Evolutionary conservation across 805 yeast genomes (phyloP), one percentile per base, ranked within the genome.

Genomic region (Vanderwaltozyma yarrowii): DNA sequence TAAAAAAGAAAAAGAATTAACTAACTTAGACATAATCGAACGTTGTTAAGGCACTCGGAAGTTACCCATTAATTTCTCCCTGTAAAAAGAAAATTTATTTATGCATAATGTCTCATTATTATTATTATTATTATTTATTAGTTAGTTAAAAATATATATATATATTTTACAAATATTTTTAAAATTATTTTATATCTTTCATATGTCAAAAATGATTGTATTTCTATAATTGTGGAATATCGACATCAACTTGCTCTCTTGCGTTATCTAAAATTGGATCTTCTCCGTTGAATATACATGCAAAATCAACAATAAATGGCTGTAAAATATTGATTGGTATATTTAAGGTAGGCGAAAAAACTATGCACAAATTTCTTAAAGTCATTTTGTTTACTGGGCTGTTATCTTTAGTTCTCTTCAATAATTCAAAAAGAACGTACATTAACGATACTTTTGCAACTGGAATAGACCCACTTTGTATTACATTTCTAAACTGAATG

Each of bases 321-420:
- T 70, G 69, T 31, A 83, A 62, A 10, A 80, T 67, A 37, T 73
- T 76, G 13, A 77, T 66, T 1, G 88, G 74, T 33, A 84, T 65
- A 45, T 78, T 78, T 46, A 83, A 65, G 0, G 94, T 83, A 3
- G 94, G 92, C 5, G 85, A 81, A 53, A 83, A 82, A 5, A 83
- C 92, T 54, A 83, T 83, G 50, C 86, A 77, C 38, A 77, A 63
- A 51, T 92, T 89, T 46, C 82, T 69, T 41, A 82, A 62, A 42
- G 80, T 81, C 98, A 89, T 89, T 59, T 86, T 78, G 62, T 88
- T 89, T 41, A 65, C 60, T 12, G 72, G 71, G 42, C 68, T 70
- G 48, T 78, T 71, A 31, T 72, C 67, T 34, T 79, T 69, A 32
- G 88, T 83, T 41, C 75, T 71, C 19, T 71, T 64, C 56, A 89